Evolutionary conservation across 1,139 yeast species (phyloP).

Genomic region (Geotrichum fermentans): DNA sequence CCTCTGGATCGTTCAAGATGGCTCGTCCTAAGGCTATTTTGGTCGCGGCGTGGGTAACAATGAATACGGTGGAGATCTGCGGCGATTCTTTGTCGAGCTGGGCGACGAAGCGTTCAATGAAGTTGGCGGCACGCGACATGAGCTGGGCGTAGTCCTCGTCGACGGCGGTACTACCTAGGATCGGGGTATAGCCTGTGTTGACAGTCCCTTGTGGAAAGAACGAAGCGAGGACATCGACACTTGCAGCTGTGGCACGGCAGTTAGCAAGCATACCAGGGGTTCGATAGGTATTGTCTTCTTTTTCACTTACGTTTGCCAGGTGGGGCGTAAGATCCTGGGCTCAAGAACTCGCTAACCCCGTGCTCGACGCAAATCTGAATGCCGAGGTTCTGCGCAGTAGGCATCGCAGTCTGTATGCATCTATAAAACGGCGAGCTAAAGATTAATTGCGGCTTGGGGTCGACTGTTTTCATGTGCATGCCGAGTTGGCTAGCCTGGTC

Average conservation of each 20-base stretch:
- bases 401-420: slow-evolving; percentile 77
- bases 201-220: slow-evolving; percentile 47
- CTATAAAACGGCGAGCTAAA: slow-evolving; percentile 83
- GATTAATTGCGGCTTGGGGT: slow-evolving; percentile 50
- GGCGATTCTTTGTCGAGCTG: slow-evolving; percentile 52
- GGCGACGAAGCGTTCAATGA: slow-evolving; percentile 50
- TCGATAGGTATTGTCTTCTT: neutral
- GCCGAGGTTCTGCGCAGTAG: slow-evolving; percentile 54
- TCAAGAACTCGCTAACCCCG: slow-evolving; percentile 52
- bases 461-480: slow-evolving; percentile 38
- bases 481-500: slow-evolving; percentile 71
- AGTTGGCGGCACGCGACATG: slow-evolving; percentile 49
- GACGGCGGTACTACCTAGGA: slow-evolving; percentile 49
- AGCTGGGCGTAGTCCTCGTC: slow-evolving; percentile 69
- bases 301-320: slow-evolving; percentile 22
- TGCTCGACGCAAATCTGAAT: slow-evolving; percentile 45
- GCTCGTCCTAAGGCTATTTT: slow-evolving; percentile 75
- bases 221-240: slow-evolving; percentile 43
- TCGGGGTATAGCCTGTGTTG: slow-evolving; percentile 40
- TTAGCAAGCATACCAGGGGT: neutral
- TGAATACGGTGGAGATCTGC: slow-evolving; percentile 49
- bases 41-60: slow-evolving; percentile 84
- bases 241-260: slow-evolving; percentile 42
- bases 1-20: slow-evolving; percentile 47
- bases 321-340: slow-evolving; percentile 21